phyloP scores from a whole-genome alignment of 225 moss, liverwort and hornwort species.

The Physcomitrium patens region DNA sequence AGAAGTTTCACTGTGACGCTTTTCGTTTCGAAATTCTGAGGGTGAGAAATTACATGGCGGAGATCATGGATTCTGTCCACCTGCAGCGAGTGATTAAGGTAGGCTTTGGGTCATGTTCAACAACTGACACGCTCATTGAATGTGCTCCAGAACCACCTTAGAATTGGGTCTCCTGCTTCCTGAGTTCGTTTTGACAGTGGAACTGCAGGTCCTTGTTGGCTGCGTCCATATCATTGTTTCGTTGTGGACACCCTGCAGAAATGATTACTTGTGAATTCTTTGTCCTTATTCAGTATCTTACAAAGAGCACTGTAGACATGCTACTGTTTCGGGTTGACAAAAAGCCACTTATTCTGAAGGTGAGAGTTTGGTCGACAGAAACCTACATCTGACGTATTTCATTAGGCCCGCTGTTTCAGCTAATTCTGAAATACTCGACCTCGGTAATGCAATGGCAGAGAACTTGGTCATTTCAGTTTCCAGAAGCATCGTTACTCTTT shows the following conservation, averaged over 20 bases:
- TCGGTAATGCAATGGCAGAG: conserved; percentile 23
- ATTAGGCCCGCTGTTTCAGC: not conserved
- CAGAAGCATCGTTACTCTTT: conserved; percentile 22
- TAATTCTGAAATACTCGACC: not conserved
- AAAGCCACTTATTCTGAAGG: too few relatives aligned
- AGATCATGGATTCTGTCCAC: not conserved
- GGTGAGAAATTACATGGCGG: too few relatives aligned
- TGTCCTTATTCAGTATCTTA: too few relatives aligned
- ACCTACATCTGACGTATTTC: conserved; percentile 13
- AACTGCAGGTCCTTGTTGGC: conserved; percentile 5
- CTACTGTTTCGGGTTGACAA: conserved; percentile 13
- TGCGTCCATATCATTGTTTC: not conserved
- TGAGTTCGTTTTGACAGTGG: conserved; percentile 21
- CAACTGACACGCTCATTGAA: conserved; percentile 23
- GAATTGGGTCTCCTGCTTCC: conserved; percentile 16
- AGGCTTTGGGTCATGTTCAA: conserved; percentile 24
- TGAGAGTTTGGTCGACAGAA: conserved; percentile 22
- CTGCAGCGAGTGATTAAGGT: conserved; percentile 18
- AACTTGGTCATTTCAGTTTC: conserved; percentile 24
- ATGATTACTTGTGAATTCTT: not conserved
- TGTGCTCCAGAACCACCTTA: conserved; percentile 3
- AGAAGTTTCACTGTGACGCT: too few relatives aligned
- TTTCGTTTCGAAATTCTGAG: too few relatives aligned
- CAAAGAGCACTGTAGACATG: too few relatives aligned
- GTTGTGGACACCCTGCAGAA: not conserved